These are phyloP conservation scores for Dactylellina parvicollis DNA, from an alignment of 2,329 filamentous ascomycete species.

Conservation along the genomic window DNA sequence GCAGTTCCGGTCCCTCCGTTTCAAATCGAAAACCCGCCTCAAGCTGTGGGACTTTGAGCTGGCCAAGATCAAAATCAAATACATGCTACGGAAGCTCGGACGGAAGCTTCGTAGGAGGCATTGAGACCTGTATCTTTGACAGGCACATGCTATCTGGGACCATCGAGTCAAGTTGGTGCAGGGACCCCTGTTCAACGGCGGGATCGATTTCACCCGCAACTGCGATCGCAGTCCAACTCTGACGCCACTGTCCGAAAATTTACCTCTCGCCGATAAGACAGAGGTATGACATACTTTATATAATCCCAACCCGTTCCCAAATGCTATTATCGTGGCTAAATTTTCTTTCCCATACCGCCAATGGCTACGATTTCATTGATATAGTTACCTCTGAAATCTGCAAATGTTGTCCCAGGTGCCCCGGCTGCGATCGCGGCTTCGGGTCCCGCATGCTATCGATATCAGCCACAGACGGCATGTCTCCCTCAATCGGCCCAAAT, in stretches of 20 bases:
- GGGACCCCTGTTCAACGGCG: too few relatives aligned
- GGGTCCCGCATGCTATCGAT: not conserved
- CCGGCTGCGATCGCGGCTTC: not conserved
- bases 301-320: not conserved
- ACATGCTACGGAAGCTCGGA: not conserved
- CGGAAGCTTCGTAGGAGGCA: too few relatives aligned
- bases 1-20: constrained; percentile 25
- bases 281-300: too few relatives aligned
- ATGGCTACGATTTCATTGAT: not conserved
- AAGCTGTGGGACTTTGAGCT: constrained; percentile 39
- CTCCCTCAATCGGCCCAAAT: not conserved
- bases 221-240: not conserved
- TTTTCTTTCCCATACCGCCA: not conserved
- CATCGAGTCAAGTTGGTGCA: too few relatives aligned
- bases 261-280: too few relatives aligned
- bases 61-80: not conserved
- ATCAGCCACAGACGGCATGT: not conserved
- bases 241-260: not conserved
- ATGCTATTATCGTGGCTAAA: not conserved
- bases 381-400: not conserved
- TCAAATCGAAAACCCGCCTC: constrained; percentile 26
- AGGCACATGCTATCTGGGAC: too few relatives aligned
- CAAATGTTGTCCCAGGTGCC: constrained; percentile 1
- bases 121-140: too few relatives aligned
- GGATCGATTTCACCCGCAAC: not conserved